Conservation (phyloP, 2,329 filamentous ascomycete genomes). For the Metarhizium robertsii region DNA sequence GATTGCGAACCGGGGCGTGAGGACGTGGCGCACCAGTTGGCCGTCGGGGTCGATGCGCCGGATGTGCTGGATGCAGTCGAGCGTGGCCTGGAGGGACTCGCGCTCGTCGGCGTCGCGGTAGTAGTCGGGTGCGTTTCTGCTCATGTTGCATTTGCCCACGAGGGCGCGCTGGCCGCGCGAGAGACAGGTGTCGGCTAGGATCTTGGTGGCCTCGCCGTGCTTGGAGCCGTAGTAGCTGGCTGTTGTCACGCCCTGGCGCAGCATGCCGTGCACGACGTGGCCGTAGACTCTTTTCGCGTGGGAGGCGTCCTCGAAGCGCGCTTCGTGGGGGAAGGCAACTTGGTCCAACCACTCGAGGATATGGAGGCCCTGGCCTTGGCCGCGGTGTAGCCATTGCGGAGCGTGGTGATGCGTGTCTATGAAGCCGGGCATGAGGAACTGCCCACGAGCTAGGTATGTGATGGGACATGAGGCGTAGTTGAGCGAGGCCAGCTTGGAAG, state of each 20-base stretch:
- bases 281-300: constrained; percentile 45
- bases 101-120: constrained; percentile 37
- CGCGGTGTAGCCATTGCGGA: constrained; percentile 43
- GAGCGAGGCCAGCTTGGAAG: constrained; percentile 8
- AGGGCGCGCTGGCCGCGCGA: constrained; percentile 47
- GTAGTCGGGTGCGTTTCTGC: constrained; percentile 44
- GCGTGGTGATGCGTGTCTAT: constrained; percentile 63
- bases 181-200: constrained; percentile 45
- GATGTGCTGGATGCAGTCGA: constrained; percentile 38
- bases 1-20: constrained; percentile 54
- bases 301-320: constrained; percentile 43
- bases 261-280: constrained; percentile 44
- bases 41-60: constrained; percentile 32
- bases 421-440: constrained; percentile 51
- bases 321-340: constrained; percentile 57
- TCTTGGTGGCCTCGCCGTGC: constrained; percentile 46
- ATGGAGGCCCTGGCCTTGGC: constrained; percentile 40
- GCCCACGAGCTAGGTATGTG: constrained; percentile 23
- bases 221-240: constrained; percentile 51
- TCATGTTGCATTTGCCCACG: constrained; percentile 55
- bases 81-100: constrained; percentile 40
- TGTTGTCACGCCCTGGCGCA: constrained; percentile 53
- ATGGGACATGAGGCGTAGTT: constrained; percentile 3
- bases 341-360: constrained; percentile 54
- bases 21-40: constrained; percentile 36